Percentiles rank a stretch among this genome's conserved stretches.
Conservation (phyloP, 805 yeast genomes). For the Candida tibetensis region DNA sequence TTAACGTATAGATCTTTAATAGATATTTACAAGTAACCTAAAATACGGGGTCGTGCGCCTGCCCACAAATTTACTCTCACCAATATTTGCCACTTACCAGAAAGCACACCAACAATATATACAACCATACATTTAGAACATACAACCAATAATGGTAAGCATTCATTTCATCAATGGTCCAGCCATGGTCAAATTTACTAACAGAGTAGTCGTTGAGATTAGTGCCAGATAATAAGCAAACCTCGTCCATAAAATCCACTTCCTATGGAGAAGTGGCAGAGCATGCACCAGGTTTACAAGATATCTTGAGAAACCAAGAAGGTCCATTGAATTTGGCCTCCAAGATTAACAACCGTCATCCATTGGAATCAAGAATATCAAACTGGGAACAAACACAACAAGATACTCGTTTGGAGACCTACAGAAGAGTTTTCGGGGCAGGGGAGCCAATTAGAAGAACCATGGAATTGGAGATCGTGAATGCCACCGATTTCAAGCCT, state of each 20-base stretch:
- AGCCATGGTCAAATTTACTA: too few relatives aligned
- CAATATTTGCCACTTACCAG: conserved; percentile 3
- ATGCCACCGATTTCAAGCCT: conserved; percentile 69
- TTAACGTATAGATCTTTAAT: background rate
- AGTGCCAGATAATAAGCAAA: conserved; percentile 51
- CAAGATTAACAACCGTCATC: conserved; percentile 75
- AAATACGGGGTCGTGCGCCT: conserved; percentile 1
- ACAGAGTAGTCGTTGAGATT: conserved; percentile 46
- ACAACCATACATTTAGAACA: background rate
- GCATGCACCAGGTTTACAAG: conserved; percentile 70
- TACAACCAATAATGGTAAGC: conserved; percentile 3
- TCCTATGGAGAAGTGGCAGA: conserved; percentile 55
- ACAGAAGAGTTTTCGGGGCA: conserved; percentile 82
- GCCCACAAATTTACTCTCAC: background rate
- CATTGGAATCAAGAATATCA: conserved; percentile 70
- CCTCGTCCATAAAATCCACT: conserved; percentile 48
- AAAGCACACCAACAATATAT: background rate
- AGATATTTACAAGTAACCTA: too few relatives aligned
- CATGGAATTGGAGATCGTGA: conserved; percentile 81
- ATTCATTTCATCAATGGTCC: background rate
- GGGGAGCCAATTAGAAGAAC: conserved; percentile 91
- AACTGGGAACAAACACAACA: conserved; percentile 81
- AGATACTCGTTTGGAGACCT: conserved; percentile 67
- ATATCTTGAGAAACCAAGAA: conserved; percentile 59
- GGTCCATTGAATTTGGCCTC: conserved; percentile 63